Conservation (phyloP, 2,329 filamentous ascomycete species). For the Cladophialophora chaetospira region DNA sequence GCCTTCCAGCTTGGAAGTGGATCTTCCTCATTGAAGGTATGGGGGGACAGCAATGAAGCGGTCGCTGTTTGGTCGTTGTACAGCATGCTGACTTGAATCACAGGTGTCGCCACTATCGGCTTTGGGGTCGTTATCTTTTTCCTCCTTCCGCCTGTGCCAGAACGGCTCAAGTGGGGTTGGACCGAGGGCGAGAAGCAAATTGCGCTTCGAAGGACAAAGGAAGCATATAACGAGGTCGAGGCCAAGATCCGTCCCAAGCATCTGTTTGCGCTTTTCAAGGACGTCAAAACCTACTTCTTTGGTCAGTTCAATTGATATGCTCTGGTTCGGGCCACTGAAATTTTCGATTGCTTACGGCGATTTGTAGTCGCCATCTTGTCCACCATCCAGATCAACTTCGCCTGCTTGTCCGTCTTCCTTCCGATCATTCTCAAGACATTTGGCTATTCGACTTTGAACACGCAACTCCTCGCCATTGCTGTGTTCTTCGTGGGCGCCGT, state of each 20-base stretch:
- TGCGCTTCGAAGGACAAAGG: background rate
- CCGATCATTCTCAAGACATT: constrained; percentile 6
- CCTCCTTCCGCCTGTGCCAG: constrained; percentile 7
- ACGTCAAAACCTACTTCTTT: background rate
- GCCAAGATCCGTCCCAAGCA: constrained; percentile 2
- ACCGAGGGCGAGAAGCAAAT: constrained; percentile 10
- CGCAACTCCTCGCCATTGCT: constrained; percentile 8
- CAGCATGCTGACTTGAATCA: no score
- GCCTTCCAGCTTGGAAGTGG: constrained; percentile 48
- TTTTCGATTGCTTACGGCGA: no score
- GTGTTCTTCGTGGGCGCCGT: background rate
- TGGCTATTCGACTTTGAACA: background rate
- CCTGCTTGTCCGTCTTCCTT: constrained; percentile 1
- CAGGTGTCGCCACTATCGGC: constrained; percentile 41
- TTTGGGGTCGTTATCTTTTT: constrained; percentile 9
- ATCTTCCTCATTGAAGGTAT: constrained; percentile 52
- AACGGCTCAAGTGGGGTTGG: constrained; percentile 3
- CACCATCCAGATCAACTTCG: background rate
- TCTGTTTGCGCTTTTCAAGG: constrained; percentile 1
- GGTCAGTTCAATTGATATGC: no score
- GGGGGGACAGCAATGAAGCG: background rate
- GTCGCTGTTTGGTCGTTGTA: background rate
- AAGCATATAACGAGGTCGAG: constrained; percentile 9
- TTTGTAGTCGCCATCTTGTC: background rate
- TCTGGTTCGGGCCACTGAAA: no score